Conservation (phyloP, 148 eudicot genomes). For the Rhododendron ferrugineum region DNA sequence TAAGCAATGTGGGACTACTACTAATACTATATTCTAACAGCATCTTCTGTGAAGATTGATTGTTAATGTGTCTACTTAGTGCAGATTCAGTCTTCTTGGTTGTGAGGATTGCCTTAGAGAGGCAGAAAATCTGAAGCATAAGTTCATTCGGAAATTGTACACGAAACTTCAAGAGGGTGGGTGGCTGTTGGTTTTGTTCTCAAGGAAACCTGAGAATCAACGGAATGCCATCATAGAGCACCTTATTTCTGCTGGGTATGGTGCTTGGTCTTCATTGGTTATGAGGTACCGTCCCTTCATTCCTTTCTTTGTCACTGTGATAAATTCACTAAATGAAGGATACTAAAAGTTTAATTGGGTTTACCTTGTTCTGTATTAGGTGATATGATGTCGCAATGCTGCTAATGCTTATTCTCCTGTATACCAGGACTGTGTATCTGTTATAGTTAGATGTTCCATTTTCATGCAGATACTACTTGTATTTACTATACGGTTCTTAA, state of each 20-base stretch:
- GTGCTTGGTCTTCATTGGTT: slow-evolving; percentile 27
- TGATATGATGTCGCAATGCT: background rate
- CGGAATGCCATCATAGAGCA: slow-evolving; percentile 17
- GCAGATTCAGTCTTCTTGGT: slow-evolving; percentile 14
- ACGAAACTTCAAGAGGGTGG: slow-evolving; percentile 29
- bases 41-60: background rate
- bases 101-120: slow-evolving; percentile 16
- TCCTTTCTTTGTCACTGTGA: background rate
- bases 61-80: slow-evolving; percentile 1
- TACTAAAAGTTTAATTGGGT: background rate
- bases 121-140: slow-evolving; percentile 18
- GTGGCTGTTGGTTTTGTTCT: slow-evolving; percentile 30
- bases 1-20: too few relatives aligned
- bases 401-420: background rate
- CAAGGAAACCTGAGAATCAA: slow-evolving; percentile 31
- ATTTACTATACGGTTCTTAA: background rate
- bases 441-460: background rate
- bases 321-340: background rate
- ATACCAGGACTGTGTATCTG: background rate
- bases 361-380: background rate
- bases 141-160: slow-evolving; percentile 19
- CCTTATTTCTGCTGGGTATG: slow-evolving; percentile 27
- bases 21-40: too few relatives aligned
- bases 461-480: background rate
- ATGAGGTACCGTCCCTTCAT: slow-evolving; percentile 29